A percentile compares a stretch with the other conserved stretches of the same genome.
Conservation (phyloP, 1,139 yeast species). For the Suhomyces bolitotheri region DNA sequence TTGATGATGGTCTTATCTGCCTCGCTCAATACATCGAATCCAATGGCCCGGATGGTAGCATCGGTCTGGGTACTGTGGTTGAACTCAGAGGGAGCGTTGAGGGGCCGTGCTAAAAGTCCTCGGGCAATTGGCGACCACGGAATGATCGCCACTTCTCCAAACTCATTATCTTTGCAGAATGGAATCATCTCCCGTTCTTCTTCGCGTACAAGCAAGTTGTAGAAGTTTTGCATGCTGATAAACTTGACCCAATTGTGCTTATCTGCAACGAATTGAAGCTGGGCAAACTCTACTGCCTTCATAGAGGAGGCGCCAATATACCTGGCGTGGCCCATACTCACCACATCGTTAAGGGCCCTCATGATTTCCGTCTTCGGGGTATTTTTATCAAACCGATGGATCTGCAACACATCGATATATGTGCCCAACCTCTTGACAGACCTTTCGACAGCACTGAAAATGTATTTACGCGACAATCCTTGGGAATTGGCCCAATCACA, state of each 20-base stretch:
- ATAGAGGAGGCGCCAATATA: conserved; percentile 23
- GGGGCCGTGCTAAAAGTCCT: conserved; percentile 48
- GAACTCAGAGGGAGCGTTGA: conserved; percentile 18
- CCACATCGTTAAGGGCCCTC: conserved; percentile 22
- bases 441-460: conserved; percentile 19
- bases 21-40: conserved; percentile 13
- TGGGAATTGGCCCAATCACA: conserved; percentile 15
- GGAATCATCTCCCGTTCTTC: conserved; percentile 63
- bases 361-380: conserved; percentile 20
- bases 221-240: conserved; percentile 59
- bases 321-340: conserved; percentile 16
- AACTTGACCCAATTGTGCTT: conserved; percentile 41
- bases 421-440: conserved; percentile 22
- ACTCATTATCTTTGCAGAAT: conserved; percentile 40
- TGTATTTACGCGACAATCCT: conserved; percentile 22
- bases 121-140: conserved; percentile 56
- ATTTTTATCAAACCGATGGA: conserved; percentile 19
- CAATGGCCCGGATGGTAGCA: conserved; percentile 10
- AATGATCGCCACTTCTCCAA: conserved; percentile 47
- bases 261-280: conserved; percentile 20
- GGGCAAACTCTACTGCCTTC: conserved; percentile 20
- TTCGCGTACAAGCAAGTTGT: conserved; percentile 56
- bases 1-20: conserved; percentile 42
- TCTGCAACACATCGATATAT: conserved; percentile 21
- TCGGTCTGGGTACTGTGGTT: conserved; percentile 23